These are phyloP conservation scores for Leccinum incarnatum DNA, from an alignment of 768 basidiomycete genomes.

Conservation along the genomic window DNA sequence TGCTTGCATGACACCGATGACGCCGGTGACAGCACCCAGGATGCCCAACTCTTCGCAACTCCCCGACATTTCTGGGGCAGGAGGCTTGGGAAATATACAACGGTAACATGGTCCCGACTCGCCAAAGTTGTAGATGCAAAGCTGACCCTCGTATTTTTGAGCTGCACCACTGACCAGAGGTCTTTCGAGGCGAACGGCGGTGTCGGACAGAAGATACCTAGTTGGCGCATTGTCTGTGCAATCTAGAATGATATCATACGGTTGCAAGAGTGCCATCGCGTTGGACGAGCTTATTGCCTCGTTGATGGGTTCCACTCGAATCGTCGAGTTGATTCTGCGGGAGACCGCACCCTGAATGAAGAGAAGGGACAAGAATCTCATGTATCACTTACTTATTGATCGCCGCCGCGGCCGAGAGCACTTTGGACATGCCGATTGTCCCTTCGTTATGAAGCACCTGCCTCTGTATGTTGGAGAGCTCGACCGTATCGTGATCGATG, in stretches of 20 bases:
- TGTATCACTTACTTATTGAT: slow-evolving; percentile 52
- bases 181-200: slow-evolving; percentile 67
- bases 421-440: slow-evolving; percentile 76
- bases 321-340: slow-evolving; percentile 68
- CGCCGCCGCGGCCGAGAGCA: slow-evolving; percentile 72
- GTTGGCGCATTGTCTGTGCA: slow-evolving; percentile 94
- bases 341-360: slow-evolving; percentile 2
- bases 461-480: slow-evolving; percentile 86
- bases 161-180: slow-evolving; percentile 94
- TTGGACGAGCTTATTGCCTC: slow-evolving; percentile 58
- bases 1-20: slow-evolving; percentile 89
- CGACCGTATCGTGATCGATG: slow-evolving; percentile 85
- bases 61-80: slow-evolving; percentile 59
- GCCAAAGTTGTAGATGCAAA: slow-evolving; percentile 71
- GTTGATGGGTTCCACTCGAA: slow-evolving; percentile 56
- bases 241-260: slow-evolving; percentile 81
- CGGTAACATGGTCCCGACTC: slow-evolving; percentile 85
- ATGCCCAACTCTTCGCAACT: slow-evolving; percentile 90
- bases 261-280: slow-evolving; percentile 55
- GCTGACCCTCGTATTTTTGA: slow-evolving; percentile 78
- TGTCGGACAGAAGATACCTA: slow-evolving; percentile 90
- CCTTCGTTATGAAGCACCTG: slow-evolving; percentile 84
- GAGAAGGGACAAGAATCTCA: neutral
- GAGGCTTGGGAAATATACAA: slow-evolving; percentile 85
- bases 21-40: slow-evolving; percentile 83